These are phyloP conservation scores for Boeremia lycopersici DNA, from an alignment of 2,329 filamentous ascomycete species.

Conservation along the genomic window DNA sequence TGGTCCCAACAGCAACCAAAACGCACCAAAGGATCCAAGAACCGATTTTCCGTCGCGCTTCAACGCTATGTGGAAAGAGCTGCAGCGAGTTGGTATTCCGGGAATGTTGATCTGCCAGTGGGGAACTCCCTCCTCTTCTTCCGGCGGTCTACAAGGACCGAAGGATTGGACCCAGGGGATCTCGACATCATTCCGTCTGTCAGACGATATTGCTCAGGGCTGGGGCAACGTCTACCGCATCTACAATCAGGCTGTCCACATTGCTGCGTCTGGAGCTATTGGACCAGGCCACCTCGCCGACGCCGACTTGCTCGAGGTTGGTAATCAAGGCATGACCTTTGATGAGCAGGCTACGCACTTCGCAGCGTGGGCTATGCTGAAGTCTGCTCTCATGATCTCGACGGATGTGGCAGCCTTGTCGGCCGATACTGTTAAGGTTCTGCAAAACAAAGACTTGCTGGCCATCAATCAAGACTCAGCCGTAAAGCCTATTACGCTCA, in stretches of 20 bases:
- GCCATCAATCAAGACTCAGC: constrained; percentile 28
- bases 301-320: constrained; percentile 27
- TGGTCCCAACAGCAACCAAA: constrained; percentile 20
- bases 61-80: constrained; percentile 26
- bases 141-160: constrained; percentile 22
- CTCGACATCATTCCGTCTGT: constrained; percentile 28
- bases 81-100: constrained; percentile 23
- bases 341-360: constrained; percentile 32
- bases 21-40: constrained; percentile 25
- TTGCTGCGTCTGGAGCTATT: constrained; percentile 22
- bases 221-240: constrained; percentile 27
- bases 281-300: constrained; percentile 27
- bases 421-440: constrained; percentile 16
- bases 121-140: constrained; percentile 22
- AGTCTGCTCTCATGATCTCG: constrained; percentile 29
- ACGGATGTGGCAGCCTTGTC: constrained; percentile 23
- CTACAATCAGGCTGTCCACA: constrained; percentile 28
- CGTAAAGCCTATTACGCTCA: constrained; percentile 26
- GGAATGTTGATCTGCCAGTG: constrained; percentile 30
- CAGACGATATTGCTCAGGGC: constrained; percentile 23
- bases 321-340: constrained; percentile 24
- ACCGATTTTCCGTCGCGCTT: constrained; percentile 24
- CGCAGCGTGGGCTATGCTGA: constrained; percentile 29
- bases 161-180: constrained; percentile 25
- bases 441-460: constrained; percentile 30